Conservation (phyloP, 441 rosid genomes). For the Populus hybrid region DNA sequence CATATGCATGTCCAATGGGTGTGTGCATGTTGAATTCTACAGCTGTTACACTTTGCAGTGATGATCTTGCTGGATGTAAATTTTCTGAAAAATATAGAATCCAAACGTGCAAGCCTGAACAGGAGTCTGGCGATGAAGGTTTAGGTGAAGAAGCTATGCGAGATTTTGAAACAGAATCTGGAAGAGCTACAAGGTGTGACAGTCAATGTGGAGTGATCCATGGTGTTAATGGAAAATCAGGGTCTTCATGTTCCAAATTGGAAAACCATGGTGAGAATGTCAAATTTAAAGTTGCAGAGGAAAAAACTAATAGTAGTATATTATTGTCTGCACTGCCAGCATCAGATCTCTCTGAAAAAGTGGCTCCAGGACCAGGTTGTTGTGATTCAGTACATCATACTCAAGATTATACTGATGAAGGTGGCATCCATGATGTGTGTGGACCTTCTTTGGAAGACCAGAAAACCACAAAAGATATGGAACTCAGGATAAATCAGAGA, state of each 20-base stretch:
- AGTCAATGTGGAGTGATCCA: constrained; percentile 11
- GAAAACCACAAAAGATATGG: constrained; percentile 15
- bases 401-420: constrained; percentile 19
- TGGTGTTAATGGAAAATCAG: constrained; percentile 21
- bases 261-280: constrained; percentile 12
- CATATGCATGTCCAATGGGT: constrained; percentile 52
- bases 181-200: constrained; percentile 15
- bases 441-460: constrained; percentile 19
- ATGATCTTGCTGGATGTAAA: constrained; percentile 53
- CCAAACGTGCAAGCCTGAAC: constrained; percentile 18
- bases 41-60: constrained; percentile 58
- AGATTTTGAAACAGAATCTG: constrained; percentile 15
- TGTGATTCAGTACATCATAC: constrained; percentile 30
- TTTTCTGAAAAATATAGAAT: constrained; percentile 25
- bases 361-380: constrained; percentile 28
- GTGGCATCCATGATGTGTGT: constrained; percentile 9
- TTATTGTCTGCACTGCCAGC: constrained; percentile 5
- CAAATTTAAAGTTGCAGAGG: constrained; percentile 19
- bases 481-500: constrained; percentile 48
- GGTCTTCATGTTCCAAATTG: constrained; percentile 17
- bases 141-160: constrained; percentile 13
- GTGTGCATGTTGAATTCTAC: constrained; percentile 57
- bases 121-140: constrained; percentile 24
- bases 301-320: constrained; percentile 15
- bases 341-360: constrained; percentile 15